phyloP scores from a whole-genome alignment of 2,329 filamentous ascomycete genomes.

The Thyridium curvatum region DNA sequence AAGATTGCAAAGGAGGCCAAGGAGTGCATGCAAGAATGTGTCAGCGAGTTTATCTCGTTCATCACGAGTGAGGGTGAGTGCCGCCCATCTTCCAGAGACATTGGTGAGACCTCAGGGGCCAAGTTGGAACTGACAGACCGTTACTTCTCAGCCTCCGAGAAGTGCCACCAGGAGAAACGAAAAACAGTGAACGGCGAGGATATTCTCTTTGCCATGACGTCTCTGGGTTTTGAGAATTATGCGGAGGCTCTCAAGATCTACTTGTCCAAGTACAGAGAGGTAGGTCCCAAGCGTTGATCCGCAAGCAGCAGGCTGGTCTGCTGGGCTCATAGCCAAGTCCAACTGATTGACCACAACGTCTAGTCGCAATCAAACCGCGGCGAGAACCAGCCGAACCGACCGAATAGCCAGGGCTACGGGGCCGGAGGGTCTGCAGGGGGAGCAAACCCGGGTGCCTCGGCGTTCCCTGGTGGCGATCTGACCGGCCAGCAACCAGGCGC shows the following conservation, averaged over 20 bases:
- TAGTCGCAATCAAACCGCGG: slow-evolving; percentile 75
- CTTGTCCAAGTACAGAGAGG: slow-evolving; percentile 93
- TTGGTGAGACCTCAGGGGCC: no score
- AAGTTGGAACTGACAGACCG: slow-evolving; percentile 10
- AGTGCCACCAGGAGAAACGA: slow-evolving; percentile 98
- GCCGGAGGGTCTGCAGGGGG: slow-evolving; percentile 31
- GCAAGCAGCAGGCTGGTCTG: slow-evolving; percentile 2
- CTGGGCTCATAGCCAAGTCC: slow-evolving; percentile 3
- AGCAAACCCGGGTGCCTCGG: slow-evolving; percentile 31
- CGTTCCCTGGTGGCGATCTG: slow-evolving; percentile 38
- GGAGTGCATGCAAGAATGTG: slow-evolving; percentile 99
- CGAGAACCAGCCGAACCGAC: slow-evolving; percentile 42
- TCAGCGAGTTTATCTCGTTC: slow-evolving; percentile 99
- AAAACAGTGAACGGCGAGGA: slow-evolving; percentile 99
- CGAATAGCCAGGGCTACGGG: slow-evolving; percentile 47
- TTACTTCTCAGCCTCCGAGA: slow-evolving; percentile 73
- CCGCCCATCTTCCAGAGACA: no score
- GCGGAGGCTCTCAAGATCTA: slow-evolving; percentile 98
- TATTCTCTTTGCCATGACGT: slow-evolving; percentile 98
- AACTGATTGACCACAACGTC: slow-evolving; percentile 33
- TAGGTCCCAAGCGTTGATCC: slow-evolving; percentile 40
- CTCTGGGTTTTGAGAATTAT: slow-evolving; percentile 97
- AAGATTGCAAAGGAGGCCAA: slow-evolving; percentile 99
- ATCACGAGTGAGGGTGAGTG: slow-evolving; percentile 94
- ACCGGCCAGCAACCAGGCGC: slow-evolving; percentile 35